phyloP scores from a whole-genome alignment of 441 rosid species.

The Macaranga tanarius region DNA sequence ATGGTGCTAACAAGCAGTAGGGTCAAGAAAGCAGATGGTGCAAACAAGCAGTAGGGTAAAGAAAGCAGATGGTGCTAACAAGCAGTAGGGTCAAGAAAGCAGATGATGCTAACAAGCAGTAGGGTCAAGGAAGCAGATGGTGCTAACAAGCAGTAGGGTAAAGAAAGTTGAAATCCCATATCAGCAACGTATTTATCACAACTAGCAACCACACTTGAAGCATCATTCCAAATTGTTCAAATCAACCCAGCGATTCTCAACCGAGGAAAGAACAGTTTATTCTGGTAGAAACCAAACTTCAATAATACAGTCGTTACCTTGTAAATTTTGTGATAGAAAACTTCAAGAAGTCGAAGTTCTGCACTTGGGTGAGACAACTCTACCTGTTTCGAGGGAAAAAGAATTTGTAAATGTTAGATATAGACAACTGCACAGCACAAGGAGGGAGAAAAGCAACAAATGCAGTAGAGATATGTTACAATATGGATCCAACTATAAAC shows the following conservation, averaged over 20 bases:
- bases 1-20: background rate
- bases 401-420: background rate
- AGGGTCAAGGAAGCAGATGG: background rate
- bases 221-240: slow-evolving; percentile 3
- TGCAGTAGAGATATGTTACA: background rate
- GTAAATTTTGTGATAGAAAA: slow-evolving; percentile 87
- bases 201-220: background rate
- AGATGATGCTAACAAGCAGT: background rate
- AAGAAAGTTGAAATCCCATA: background rate
- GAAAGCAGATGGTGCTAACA: background rate
- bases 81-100: background rate
- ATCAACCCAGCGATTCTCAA: background rate
- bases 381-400: slow-evolving; percentile 45
- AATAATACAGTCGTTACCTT: slow-evolving; percentile 51
- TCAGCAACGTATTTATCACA: background rate
- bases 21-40: background rate
- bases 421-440: background rate
- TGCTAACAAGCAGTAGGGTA: background rate
- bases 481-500: background rate
- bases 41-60: background rate
- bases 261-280: background rate
- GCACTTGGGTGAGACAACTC: slow-evolving; percentile 87
- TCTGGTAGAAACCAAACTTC: slow-evolving; percentile 6
- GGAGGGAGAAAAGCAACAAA: background rate
- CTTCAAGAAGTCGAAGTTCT: slow-evolving; percentile 91